A percentile compares a stretch with the other conserved stretches of the same genome.
These are phyloP conservation scores for Linum tenue DNA, from an alignment of 345 rosid species.

Conservation along the genomic window DNA sequence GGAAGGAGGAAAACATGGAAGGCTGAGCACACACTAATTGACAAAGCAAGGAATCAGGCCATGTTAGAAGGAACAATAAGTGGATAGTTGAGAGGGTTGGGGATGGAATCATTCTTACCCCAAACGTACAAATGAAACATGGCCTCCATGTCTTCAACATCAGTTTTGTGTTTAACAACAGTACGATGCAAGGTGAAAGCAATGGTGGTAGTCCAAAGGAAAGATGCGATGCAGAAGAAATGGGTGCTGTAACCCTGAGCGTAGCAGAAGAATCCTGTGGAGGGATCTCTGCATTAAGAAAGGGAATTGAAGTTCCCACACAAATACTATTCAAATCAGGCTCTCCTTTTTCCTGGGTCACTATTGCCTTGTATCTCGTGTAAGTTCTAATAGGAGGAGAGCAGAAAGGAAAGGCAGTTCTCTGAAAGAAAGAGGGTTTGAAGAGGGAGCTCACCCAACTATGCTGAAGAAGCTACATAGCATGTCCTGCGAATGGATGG, in stretches of 20 bases:
- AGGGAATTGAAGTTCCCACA: neutral
- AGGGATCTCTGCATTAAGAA: conserved; percentile 66
- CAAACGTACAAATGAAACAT: conserved; percentile 94
- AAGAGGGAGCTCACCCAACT: conserved; percentile 47
- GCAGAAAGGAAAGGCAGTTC: neutral
- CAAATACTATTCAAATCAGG: too few species aligned
- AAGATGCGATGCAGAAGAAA: conserved; percentile 93
- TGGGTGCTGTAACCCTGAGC: conserved; percentile 79
- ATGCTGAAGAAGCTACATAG: conserved; percentile 92
- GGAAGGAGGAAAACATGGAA: neutral
- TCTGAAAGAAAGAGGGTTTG: neutral
- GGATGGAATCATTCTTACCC: conserved; percentile 40
- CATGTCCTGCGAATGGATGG: conserved; percentile 60
- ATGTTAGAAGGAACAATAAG: too few species aligned
- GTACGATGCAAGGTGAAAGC: conserved; percentile 96
- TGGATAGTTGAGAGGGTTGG: too few species aligned
- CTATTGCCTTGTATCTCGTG: too few species aligned
- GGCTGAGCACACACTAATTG: too few species aligned
- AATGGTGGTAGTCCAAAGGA: conserved; percentile 91
- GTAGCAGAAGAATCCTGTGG: conserved; percentile 72
- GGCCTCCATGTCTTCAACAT: conserved; percentile 92
- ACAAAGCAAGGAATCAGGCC: too few species aligned
- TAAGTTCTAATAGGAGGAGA: neutral
- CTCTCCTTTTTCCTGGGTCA: too few species aligned
- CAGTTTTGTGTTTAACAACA: conserved; percentile 83